These are phyloP conservation scores for Hypoxylon sp. DNA, from an alignment of 2,329 filamentous ascomycete genomes.

Conservation along the genomic window DNA sequence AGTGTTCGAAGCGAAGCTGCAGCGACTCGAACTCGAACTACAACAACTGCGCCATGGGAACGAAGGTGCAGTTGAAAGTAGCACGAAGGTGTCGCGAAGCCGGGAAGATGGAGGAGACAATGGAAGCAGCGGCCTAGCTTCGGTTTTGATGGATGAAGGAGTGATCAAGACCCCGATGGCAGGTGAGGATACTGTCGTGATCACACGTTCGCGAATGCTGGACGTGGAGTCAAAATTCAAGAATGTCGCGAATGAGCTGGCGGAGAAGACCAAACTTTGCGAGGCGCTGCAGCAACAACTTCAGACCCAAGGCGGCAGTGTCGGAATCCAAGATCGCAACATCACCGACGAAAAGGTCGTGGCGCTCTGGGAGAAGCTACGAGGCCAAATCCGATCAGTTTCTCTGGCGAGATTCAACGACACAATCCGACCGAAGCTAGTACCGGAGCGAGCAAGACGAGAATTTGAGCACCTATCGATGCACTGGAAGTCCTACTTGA, in stretches of 20 bases:
- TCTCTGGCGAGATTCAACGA: slow-evolving; percentile 46
- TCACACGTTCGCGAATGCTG: slow-evolving; percentile 42
- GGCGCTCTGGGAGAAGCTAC: slow-evolving; percentile 45
- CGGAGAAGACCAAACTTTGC: slow-evolving; percentile 44
- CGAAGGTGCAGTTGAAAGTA: not conserved
- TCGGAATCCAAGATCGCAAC: slow-evolving; percentile 7
- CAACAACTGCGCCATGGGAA: slow-evolving; percentile 19
- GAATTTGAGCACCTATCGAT: slow-evolving; percentile 49
- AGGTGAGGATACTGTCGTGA: slow-evolving; percentile 36
- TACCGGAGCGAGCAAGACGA: slow-evolving; percentile 39
- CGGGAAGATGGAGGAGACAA: slow-evolving; percentile 1
- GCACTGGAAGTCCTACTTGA: slow-evolving; percentile 51
- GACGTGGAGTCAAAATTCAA: slow-evolving; percentile 42
- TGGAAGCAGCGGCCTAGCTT: slow-evolving; percentile 3
- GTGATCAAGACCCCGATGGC: not conserved
- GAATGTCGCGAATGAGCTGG: slow-evolving; percentile 34
- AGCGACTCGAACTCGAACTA: slow-evolving; percentile 45
- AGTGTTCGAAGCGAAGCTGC: slow-evolving; percentile 34
- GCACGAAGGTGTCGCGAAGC: not conserved
- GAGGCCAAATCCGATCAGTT: slow-evolving; percentile 44
- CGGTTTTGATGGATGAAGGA: not conserved
- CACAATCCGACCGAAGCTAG: slow-evolving; percentile 23
- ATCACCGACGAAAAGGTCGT: slow-evolving; percentile 43
- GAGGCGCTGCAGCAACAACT: slow-evolving; percentile 39
- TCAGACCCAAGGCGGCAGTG: slow-evolving; percentile 13